phyloP scores from a whole-genome alignment of 768 basidiomycete species.

The Psilocybe cubensis region DNA sequence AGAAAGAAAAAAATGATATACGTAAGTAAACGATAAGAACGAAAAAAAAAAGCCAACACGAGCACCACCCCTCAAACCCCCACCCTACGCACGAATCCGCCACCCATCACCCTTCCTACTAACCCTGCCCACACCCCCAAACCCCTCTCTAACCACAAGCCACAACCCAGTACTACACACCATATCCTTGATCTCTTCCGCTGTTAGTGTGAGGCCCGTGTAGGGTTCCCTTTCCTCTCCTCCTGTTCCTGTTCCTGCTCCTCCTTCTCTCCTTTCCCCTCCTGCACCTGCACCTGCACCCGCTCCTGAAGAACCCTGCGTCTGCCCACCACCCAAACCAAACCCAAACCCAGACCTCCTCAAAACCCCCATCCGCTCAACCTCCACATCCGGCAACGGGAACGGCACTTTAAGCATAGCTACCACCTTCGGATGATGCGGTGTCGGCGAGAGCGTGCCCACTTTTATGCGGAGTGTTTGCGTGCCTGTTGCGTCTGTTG shows the following conservation, averaged over 20 bases:
- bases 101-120: conserved; percentile 80
- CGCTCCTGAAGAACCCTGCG: neutral
- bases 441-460: conserved; percentile 87
- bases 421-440: conserved; percentile 95
- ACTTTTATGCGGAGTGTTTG: conserved; percentile 62
- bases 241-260: too few species aligned
- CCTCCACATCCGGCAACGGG: conserved; percentile 81
- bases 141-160: conserved; percentile 91
- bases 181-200: conserved; percentile 94
- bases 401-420: conserved; percentile 91
- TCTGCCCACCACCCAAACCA: neutral
- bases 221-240: conserved; percentile 27
- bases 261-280: conserved; percentile 8
- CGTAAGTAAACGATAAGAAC: neutral
- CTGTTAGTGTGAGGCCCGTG: conserved; percentile 65
- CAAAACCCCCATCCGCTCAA: conserved; percentile 59
- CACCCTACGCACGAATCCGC: conserved; percentile 63
- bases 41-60: neutral
- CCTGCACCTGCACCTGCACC: neutral
- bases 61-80: conserved; percentile 6
- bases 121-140: conserved; percentile 86
- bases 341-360: conserved; percentile 44
- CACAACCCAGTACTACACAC: conserved; percentile 88
- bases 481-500: neutral
- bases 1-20: neutral